Evolutionary conservation across 495 filamentous ascomycete species (phyloP), one percentile per base, ranked within the genome.

Genomic region (Aspergillus wentii): DNA sequence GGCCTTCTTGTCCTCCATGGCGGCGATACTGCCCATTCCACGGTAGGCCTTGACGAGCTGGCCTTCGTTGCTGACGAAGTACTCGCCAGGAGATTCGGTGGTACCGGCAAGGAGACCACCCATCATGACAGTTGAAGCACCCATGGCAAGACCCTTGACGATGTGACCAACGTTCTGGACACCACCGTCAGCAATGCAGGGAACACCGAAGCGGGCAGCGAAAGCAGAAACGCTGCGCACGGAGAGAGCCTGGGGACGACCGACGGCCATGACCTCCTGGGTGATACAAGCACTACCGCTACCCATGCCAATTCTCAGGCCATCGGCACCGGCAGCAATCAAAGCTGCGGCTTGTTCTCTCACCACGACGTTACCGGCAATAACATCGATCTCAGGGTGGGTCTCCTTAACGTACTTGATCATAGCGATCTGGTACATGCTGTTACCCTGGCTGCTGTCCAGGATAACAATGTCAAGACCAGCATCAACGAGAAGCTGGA

Each of bases 191-290:
- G 92, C 92, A 51, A 99, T 96, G 69, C 90, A 96, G 17, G 92
- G 92, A 43, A 99, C 89, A 41, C 94, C 92, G 61, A 99, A 99
- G 44, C 80, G 80, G 30, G 83, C 84, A 22, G 92, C 92, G 51
- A 97, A 99, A 17, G 72, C 64, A 43, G 85, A 78, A 48, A 97
- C 90, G 54, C 83, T 87, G 72, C 82, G 88, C 41, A 99, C 90
- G 25, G 91, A 78, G 8, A 86, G 84, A 13, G 92, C 92, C 68
- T 99, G 92, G 41, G 92, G 92, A 48, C 92, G 83, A 25, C 92
- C 92, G 28, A 96, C 88, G 37, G 92, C 92, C 92, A 99, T 99
- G 54, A 99, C 92, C 69, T 99, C 92, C 68, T 99, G 92, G 31
- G 92, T 99, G 55, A 99, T 99, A 69, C 92, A 99, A 54, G 92